A percentile compares a stretch with the other conserved stretches of the same genome.
Conservation (phyloP, 352 stramenopile species). For the Pythium rhizo-oryzae region DNA sequence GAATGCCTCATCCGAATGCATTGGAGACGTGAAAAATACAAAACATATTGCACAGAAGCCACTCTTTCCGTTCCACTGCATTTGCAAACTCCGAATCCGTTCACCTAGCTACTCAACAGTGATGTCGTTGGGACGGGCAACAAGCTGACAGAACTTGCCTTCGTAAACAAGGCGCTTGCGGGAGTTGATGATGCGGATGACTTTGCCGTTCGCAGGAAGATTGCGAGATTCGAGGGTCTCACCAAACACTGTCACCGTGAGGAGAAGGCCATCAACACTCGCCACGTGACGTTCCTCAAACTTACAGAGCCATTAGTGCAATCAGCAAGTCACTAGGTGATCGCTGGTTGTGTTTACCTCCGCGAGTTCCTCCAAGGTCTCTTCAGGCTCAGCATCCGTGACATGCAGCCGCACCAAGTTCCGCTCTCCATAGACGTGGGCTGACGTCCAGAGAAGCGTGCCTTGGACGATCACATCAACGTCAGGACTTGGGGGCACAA, state of each 20-base stretch:
- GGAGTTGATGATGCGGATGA: slow-evolving; percentile 6
- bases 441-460: slow-evolving; percentile 13
- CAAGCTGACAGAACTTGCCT: slow-evolving; percentile 8
- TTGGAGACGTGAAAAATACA: too few relatives aligned
- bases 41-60: too few relatives aligned
- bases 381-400: slow-evolving; percentile 12
- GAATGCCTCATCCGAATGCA: too few relatives aligned
- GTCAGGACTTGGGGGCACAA: not conserved
- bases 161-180: slow-evolving; percentile 20
- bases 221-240: slow-evolving; percentile 8
- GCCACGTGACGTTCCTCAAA: not conserved
- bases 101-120: too few relatives aligned
- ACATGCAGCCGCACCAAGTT: slow-evolving; percentile 17
- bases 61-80: too few relatives aligned
- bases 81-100: too few relatives aligned
- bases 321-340: not conserved
- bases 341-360: slow-evolving; percentile 3
- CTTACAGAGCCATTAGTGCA: slow-evolving; percentile 1
- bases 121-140: slow-evolving; percentile 5
- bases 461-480: slow-evolving; percentile 15
- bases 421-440: slow-evolving; percentile 4
- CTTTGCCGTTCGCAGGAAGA: not conserved
- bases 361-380: slow-evolving; percentile 17
- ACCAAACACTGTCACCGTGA: slow-evolving; percentile 10
- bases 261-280: not conserved